Percentiles rank a stretch among this genome's conserved stretches.
Evolutionary conservation across 768 basidiomycete genomes (phyloP).

Genomic region (Phaeolepiota aurea): DNA sequence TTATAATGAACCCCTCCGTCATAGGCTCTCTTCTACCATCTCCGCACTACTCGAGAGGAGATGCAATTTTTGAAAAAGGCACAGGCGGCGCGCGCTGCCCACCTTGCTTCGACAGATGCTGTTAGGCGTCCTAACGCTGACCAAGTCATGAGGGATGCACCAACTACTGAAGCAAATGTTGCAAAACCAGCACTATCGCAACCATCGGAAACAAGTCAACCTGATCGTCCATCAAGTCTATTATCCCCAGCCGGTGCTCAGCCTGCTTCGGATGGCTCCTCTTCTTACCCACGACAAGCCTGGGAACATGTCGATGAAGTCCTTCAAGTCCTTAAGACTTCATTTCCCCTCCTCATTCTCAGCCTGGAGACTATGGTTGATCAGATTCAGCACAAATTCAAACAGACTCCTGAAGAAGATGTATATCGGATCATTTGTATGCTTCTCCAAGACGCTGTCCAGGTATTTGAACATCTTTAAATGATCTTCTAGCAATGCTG

Average conservation of each 20-base stretch:
- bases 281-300: constrained; percentile 47
- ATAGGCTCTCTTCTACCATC: constrained; percentile 90
- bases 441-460: constrained; percentile 79
- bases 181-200: constrained; percentile 6
- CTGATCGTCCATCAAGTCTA: constrained; percentile 11
- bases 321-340: constrained; percentile 87
- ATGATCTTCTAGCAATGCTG: constrained; percentile 1
- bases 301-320: constrained; percentile 94
- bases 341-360: constrained; percentile 88
- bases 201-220: constrained; percentile 8
- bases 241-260: constrained; percentile 11
- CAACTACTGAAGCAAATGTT: constrained; percentile 8
- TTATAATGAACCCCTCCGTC: constrained; percentile 6
- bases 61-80: constrained; percentile 32
- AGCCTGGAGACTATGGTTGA: constrained; percentile 98
- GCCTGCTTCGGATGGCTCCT: constrained; percentile 8
- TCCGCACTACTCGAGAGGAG: constrained; percentile 62
- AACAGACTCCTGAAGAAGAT: constrained; percentile 85
- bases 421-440: constrained; percentile 87
- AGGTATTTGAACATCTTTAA: constrained; percentile 31
- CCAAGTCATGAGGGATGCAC: constrained; percentile 16
- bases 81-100: constrained; percentile 25
- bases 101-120: constrained; percentile 19
- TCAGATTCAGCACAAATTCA: constrained; percentile 85
- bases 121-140: constrained; percentile 19